A percentile compares a stretch with the other conserved stretches of the same genome.
Evolutionary conservation across 2,329 filamentous ascomycete species (phyloP).

Genomic region (Xylariaceae sp.): DNA sequence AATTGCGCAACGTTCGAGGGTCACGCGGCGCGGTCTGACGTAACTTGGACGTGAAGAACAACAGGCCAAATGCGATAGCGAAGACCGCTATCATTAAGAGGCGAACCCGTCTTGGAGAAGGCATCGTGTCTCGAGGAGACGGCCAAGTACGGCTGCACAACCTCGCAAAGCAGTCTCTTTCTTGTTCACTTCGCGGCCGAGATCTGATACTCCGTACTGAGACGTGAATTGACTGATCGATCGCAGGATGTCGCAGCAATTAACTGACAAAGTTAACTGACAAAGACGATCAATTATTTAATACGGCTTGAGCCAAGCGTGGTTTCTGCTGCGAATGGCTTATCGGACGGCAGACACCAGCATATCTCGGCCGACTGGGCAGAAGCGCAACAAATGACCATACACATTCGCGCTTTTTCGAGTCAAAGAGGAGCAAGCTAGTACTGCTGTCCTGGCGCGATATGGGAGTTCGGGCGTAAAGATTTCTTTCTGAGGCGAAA

Average conservation of each 20-base stretch:
- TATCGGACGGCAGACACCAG: conserved; percentile 20
- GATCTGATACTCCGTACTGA: background rate
- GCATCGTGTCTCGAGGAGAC: conserved; percentile 44
- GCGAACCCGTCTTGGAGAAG: conserved; percentile 64
- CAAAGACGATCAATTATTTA: background rate
- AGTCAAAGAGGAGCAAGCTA: background rate
- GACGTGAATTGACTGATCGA: background rate
- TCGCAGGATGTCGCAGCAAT: background rate
- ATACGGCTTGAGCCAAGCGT: conserved; percentile 3
- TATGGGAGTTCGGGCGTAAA: background rate
- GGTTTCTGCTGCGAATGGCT: conserved; percentile 6
- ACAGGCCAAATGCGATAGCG: conserved; percentile 58
- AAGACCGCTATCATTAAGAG: conserved; percentile 60
- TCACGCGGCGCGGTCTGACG: conserved; percentile 47
- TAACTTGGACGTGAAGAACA: conserved; percentile 67
- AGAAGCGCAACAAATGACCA: background rate
- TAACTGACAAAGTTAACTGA: background rate
- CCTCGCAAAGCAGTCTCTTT: background rate
- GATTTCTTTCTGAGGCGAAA: background rate
- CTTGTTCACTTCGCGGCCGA: background rate
- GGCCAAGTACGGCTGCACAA: background rate
- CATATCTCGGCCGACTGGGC: conserved; percentile 19
- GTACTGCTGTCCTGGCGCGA: background rate
- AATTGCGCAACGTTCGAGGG: conserved; percentile 44
- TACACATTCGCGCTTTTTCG: background rate